phyloP scores from a whole-genome alignment of 768 basidiomycete genomes.

The Udeniomyces megalosporus region DNA sequence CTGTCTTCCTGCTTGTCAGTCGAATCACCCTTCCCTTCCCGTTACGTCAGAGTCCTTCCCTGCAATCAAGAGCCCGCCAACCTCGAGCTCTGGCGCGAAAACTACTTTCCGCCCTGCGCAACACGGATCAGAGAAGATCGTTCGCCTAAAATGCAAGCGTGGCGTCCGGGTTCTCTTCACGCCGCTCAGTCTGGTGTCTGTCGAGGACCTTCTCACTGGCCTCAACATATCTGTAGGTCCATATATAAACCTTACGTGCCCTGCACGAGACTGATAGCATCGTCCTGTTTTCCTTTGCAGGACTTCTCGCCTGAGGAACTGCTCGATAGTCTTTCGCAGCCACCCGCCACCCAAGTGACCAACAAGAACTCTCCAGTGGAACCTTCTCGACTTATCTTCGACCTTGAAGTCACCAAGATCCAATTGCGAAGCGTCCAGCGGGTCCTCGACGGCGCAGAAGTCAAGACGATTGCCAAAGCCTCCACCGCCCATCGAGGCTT shows the following conservation, averaged over 20 bases:
- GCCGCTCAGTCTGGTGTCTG: not conserved
- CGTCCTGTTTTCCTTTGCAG: not conserved
- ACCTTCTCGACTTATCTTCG: too few species aligned
- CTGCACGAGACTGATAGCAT: not conserved
- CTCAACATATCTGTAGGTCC: not conserved
- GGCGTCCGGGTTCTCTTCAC: slow-evolving; percentile 1
- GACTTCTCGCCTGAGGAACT: not conserved
- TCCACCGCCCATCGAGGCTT: not conserved
- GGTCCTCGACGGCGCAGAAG: not conserved
- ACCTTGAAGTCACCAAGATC: not conserved
- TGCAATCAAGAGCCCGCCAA: not conserved
- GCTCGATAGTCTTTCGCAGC: not conserved
- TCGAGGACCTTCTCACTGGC: not conserved
- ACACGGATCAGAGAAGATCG: not conserved
- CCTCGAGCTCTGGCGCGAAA: not conserved
- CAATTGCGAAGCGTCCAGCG: not conserved
- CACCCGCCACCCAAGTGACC: too few species aligned
- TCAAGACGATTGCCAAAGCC: not conserved
- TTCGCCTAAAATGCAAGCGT: not conserved
- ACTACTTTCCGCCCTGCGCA: not conserved
- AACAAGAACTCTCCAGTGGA: not conserved
- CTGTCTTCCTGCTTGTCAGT: too few species aligned
- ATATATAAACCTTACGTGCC: too few species aligned
- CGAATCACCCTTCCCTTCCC: too few species aligned
- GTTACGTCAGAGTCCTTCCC: not conserved